Evolutionary conservation across 192 early-diverging fungal species (phyloP).

Genomic region (Dissophora ornata): DNA sequence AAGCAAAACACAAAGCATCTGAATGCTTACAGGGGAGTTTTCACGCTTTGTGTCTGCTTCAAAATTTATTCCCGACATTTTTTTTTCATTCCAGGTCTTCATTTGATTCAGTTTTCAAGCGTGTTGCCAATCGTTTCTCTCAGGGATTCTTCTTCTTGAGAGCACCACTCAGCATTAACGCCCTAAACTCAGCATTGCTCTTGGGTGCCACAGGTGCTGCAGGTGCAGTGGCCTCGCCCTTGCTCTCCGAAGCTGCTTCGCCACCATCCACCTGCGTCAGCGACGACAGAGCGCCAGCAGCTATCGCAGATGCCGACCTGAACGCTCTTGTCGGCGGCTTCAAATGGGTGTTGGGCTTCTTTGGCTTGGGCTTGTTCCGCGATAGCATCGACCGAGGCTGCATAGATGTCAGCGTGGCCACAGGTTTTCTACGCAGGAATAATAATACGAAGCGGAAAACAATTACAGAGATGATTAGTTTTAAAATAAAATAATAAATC

Average conservation of each 20-base stretch:
- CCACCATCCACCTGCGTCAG: too few species aligned
- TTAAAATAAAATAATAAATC: too few species aligned
- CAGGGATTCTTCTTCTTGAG: slow-evolving; percentile 18
- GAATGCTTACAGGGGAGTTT: too few species aligned
- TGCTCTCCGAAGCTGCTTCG: background rate
- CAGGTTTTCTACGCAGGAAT: background rate
- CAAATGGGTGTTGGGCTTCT: background rate
- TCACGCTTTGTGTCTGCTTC: too few species aligned
- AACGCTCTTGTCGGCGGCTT: slow-evolving; percentile 5
- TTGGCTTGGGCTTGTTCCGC: background rate
- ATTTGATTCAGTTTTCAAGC: too few species aligned
- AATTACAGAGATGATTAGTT: too few species aligned
- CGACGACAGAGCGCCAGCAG: too few species aligned
- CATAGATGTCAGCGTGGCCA: background rate
- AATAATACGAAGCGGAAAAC: background rate
- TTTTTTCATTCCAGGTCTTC: too few species aligned
- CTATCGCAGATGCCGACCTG: background rate
- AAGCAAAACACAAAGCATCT: too few species aligned
- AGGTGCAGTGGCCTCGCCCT: background rate
- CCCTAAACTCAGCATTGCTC: slow-evolving; percentile 37
- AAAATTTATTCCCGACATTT: too few species aligned
- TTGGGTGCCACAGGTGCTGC: slow-evolving; percentile 8
- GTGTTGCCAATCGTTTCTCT: background rate
- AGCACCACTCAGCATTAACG: slow-evolving; percentile 25
- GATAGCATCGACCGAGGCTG: slow-evolving; percentile 14